Base-by-base conservation (phyloP, 177 flowering plant species). In the Telopea speciosissima region DNA sequence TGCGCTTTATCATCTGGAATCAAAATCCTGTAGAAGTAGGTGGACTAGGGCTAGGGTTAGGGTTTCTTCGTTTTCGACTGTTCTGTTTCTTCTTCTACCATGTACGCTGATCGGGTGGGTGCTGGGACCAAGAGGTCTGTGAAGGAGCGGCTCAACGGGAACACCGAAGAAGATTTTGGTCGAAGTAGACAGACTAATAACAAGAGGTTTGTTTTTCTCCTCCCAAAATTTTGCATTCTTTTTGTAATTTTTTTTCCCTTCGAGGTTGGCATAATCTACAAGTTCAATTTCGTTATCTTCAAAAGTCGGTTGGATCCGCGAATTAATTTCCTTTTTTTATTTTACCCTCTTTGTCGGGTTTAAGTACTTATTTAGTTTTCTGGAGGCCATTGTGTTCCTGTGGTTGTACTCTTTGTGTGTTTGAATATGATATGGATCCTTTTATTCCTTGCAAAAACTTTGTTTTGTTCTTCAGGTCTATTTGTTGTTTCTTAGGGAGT, bases 91-190 rank as follows among this genome's bases (percentile, higher is more conserved):
- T 60, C 3, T 36, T 67, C 28, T 11, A 68, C 64, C 17, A 80
- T 80, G 82, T 77, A 80, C 33, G 78, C 82, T 44, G 82, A 80
- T 77, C 78, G 72, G 52, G 72, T 74, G 6, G 61, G 31, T 13
- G 68, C 74, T 1, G 82, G 75, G 61, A 59, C 36, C 72, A 80
- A 80, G 65, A 66, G 78, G 73, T 77, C 82, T 25, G 61, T 77
- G 33, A 77, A 62, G 68, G 82, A 80, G 6, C 76, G 82, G 13
- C 75, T 80, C 22, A 59, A 77, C 49, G 80, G 80, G 44, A 69
- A 70, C 25, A 52, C 66, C 8, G 79, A 24, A 8, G 74, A 58
- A 21, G 75, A 71, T 44, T 67, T 65, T 25, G 72, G 58, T 22
- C 71, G 70, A 14, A 42, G 56, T 21, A 76, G 78, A n/a, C 69